A percentile compares a stretch with the other conserved stretches of the same genome.
Evolutionary conservation across 2,329 filamentous ascomycete species (phyloP).

Genomic region (Nothophoma quercina): DNA sequence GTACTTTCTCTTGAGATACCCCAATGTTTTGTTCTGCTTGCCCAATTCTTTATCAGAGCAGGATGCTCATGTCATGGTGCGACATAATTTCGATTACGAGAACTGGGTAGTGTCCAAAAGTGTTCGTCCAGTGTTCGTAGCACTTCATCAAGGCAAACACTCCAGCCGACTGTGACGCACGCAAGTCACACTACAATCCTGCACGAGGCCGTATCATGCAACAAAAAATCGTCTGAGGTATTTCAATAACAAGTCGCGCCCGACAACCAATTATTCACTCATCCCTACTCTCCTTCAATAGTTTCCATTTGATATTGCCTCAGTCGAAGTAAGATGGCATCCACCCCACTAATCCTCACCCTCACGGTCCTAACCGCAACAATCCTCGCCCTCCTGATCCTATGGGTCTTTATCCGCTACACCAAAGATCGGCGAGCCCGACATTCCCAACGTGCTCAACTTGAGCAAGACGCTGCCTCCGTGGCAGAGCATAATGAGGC

Average conservation of each 20-base stretch:
- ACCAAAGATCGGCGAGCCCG: constrained; percentile 5
- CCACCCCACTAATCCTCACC: constrained; percentile 21
- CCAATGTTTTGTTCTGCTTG: neutral
- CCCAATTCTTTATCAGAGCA: too few species aligned
- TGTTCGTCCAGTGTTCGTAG: neutral
- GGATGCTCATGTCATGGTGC: too few species aligned
- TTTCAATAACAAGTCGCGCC: too few species aligned
- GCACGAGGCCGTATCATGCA: neutral
- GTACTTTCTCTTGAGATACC: constrained; percentile 6
- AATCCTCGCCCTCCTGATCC: constrained; percentile 23
- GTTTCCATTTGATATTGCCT: too few species aligned
- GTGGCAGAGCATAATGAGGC: neutral
- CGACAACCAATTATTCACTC: too few species aligned
- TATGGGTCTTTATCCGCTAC: constrained; percentile 23
- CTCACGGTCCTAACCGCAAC: constrained; percentile 24
- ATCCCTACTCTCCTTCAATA: too few species aligned
- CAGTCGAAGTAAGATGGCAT: neutral
- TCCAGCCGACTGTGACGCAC: constrained; percentile 1
- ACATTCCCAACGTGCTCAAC: constrained; percentile 1
- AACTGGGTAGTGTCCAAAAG: neutral
- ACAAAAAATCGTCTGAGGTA: neutral
- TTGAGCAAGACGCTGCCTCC: neutral
- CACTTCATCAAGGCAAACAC: neutral
- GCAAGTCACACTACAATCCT: neutral
- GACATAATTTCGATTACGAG: too few species aligned